A percentile compares a stretch with the other conserved stretches of the same genome.
phyloP scores from a whole-genome alignment of 2,329 filamentous ascomycete species.

The Hypoxylon rubiginosum region DNA sequence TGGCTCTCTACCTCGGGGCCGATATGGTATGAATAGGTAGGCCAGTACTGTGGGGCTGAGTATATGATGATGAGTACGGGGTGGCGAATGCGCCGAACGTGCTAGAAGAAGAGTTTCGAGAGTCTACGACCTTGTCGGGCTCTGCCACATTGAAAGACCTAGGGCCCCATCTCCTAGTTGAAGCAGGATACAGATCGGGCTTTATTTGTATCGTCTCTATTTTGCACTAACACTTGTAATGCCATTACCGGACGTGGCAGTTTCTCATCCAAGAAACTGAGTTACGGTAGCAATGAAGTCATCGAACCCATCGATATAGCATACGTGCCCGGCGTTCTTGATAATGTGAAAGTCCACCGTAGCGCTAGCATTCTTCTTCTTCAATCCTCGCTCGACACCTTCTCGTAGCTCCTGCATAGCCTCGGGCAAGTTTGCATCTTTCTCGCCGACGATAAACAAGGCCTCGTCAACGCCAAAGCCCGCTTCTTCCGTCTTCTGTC shows the following conservation, averaged over 20 bases:
- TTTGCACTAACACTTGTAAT: background rate
- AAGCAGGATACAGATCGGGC: background rate
- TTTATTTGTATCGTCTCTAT: background rate
- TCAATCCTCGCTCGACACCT: conserved; percentile 53
- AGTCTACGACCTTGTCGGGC: conserved; percentile 30
- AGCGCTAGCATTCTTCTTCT: conserved; percentile 40
- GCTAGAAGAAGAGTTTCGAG: conserved; percentile 33
- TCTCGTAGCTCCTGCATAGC: conserved; percentile 57
- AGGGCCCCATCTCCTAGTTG: background rate
- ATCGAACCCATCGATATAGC: conserved; percentile 55
- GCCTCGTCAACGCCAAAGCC: conserved; percentile 54
- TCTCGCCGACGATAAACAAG: conserved; percentile 57
- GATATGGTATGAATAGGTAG: conserved; percentile 27
- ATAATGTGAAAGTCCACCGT: conserved; percentile 54
- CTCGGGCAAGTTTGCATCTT: conserved; percentile 57
- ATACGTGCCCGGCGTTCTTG: conserved; percentile 55
- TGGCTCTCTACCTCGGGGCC: conserved; percentile 26
- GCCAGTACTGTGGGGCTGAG: conserved; percentile 27
- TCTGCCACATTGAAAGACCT: conserved; percentile 5
- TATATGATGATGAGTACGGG: conserved; percentile 27
- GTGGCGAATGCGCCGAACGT: conserved; percentile 30
- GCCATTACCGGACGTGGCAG: too few relatives aligned
- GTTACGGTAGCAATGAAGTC: conserved; percentile 50
- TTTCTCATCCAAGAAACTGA: conserved; percentile 40
- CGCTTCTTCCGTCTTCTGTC: conserved; percentile 52